phyloP scores from a whole-genome alignment of 352 stramenopile species.

The Globisporangium viniferum region DNA sequence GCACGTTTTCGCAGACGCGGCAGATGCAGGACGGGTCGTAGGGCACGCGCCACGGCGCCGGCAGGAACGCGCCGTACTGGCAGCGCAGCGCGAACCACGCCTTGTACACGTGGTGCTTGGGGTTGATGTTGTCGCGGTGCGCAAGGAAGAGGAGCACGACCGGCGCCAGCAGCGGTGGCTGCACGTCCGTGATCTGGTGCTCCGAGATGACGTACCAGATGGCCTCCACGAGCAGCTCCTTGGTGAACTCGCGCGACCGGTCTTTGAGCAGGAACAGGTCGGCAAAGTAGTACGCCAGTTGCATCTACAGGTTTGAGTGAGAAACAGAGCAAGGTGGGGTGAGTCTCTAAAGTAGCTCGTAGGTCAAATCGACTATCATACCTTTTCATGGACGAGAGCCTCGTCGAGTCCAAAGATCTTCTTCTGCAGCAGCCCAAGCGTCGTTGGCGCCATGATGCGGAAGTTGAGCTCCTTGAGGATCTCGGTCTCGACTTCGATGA shows the following conservation, averaged over 20 bases:
- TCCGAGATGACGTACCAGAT: conserved; percentile 57
- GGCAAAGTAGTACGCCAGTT: conserved; percentile 60
- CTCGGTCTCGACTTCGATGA: conserved; percentile 43
- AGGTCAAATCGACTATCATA: not conserved
- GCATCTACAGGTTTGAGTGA: conserved; percentile 19
- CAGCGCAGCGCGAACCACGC: conserved; percentile 67
- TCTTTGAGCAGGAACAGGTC: conserved; percentile 53
- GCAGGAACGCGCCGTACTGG: conserved; percentile 45
- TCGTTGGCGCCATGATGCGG: conserved; percentile 50
- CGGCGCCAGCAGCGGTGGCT: conserved; percentile 40
- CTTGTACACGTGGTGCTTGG: conserved; percentile 43
- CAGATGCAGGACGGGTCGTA: conserved; percentile 52
- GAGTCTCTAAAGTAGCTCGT: not conserved
- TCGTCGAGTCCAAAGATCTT: conserved; percentile 28
- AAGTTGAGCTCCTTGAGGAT: conserved; percentile 47
- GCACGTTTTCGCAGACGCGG: conserved; percentile 53
- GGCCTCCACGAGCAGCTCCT: conserved; percentile 47
- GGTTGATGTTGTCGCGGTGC: conserved; percentile 68
- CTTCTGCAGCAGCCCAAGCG: conserved; percentile 43
- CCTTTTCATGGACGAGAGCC: conserved; percentile 8
- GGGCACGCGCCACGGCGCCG: conserved; percentile 50
- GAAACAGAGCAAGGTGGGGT: not conserved
- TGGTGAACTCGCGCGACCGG: conserved; percentile 36
- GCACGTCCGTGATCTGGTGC: conserved; percentile 43
- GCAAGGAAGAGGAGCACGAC: conserved; percentile 61